phyloP scores from a whole-genome alignment of 2,329 filamentous ascomycete species.

The Trichoderma koningiopsis region DNA sequence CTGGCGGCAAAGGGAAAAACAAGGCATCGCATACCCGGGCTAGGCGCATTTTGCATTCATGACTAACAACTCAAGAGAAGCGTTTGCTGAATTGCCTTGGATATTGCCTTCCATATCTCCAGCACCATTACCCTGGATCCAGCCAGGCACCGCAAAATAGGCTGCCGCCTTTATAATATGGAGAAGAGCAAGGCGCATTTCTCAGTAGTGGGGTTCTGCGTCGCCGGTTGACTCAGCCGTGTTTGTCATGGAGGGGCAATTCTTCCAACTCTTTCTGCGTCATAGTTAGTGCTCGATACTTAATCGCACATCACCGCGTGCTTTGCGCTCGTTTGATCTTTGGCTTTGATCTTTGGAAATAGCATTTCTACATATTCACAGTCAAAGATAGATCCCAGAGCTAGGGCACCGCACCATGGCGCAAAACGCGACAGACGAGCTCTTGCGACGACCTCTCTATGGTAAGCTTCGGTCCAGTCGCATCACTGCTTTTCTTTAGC shows the following conservation, averaged over 20 bases:
- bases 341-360: neutral
- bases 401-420: slow-evolving; percentile 36
- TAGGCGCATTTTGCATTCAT: neutral
- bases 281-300: neutral
- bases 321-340: neutral
- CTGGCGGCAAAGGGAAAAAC: neutral
- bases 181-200: neutral
- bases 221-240: slow-evolving; percentile 28
- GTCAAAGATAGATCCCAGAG: neutral
- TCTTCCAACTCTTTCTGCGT: neutral
- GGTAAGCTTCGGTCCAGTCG: slow-evolving; percentile 35
- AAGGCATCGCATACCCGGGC: neutral
- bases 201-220: slow-evolving; percentile 8
- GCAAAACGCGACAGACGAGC: slow-evolving; percentile 46
- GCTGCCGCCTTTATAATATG: neutral
- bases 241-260: slow-evolving; percentile 14
- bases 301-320: neutral
- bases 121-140: neutral
- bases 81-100: neutral
- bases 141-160: neutral
- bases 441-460: slow-evolving; percentile 56
- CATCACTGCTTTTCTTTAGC: neutral
- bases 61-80: neutral
- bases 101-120: neutral
- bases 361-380: neutral